Conservation (phyloP, 768 basidiomycete genomes). For the Clitopilus hobsonii region DNA sequence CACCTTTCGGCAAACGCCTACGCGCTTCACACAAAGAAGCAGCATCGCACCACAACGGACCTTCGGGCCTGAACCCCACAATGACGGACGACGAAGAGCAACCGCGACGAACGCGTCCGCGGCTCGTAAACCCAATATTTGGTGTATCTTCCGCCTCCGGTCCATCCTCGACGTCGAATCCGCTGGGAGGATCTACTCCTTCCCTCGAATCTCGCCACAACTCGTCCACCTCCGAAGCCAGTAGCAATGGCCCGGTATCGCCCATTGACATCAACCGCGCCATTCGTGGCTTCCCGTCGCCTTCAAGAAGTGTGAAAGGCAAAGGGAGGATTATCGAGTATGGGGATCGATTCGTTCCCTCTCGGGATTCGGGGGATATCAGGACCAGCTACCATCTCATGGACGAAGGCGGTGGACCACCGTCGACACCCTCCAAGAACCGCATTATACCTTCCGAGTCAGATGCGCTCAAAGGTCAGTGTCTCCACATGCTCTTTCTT, state of each 20-base stretch:
- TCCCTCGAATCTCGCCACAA: slow-evolving; percentile 50
- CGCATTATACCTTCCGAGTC: slow-evolving; percentile 65
- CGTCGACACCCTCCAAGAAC: slow-evolving; percentile 56
- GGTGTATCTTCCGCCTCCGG: slow-evolving; percentile 32
- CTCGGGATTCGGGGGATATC: slow-evolving; percentile 57
- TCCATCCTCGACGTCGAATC: slow-evolving; percentile 17
- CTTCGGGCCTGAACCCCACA: neutral
- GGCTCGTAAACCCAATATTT: slow-evolving; percentile 48
- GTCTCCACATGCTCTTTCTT: neutral
- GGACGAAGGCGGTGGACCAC: slow-evolving; percentile 41
- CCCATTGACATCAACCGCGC: slow-evolving; percentile 26
- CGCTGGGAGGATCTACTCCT: slow-evolving; percentile 34
- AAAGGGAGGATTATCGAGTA: slow-evolving; percentile 28
- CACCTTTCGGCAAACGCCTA: slow-evolving; percentile 80
- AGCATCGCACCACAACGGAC: neutral
- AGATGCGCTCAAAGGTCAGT: slow-evolving; percentile 71
- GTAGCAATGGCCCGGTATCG: slow-evolving; percentile 39
- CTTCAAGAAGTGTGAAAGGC: slow-evolving; percentile 21
- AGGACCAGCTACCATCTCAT: slow-evolving; percentile 65
- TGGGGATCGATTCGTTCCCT: slow-evolving; percentile 68
- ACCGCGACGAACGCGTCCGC: slow-evolving; percentile 45
- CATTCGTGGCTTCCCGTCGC: neutral
- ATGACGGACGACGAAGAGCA: slow-evolving; percentile 39
- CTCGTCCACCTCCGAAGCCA: slow-evolving; percentile 38
- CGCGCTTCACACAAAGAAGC: slow-evolving; percentile 62